These are phyloP conservation scores for Globisporangium polare DNA, from an alignment of 352 stramenopile genomes.

Conservation along the genomic window DNA sequence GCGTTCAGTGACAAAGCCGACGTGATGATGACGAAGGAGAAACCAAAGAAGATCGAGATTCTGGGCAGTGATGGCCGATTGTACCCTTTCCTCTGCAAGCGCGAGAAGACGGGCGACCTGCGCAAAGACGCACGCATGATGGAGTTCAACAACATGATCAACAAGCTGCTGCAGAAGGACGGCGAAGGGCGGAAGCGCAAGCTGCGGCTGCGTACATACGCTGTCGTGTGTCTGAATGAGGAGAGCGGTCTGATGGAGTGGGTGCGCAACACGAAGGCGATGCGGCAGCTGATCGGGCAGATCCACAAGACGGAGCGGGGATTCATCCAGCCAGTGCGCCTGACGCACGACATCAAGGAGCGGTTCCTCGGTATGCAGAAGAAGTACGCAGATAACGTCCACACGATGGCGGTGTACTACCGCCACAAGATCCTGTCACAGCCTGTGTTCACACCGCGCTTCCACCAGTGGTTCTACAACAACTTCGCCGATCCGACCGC, in stretches of 20 bases:
- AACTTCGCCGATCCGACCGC: conserved; percentile 96
- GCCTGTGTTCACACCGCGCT: conserved; percentile 89
- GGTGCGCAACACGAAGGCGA: conserved; percentile 96
- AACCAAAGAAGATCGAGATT: conserved; percentile 97
- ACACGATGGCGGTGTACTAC: conserved; percentile 74
- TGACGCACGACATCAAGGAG: conserved; percentile 84
- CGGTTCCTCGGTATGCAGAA: conserved; percentile 88
- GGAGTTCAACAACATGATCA: conserved; percentile 99
- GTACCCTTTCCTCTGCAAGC: conserved; percentile 94
- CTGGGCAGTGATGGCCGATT: conserved; percentile 62
- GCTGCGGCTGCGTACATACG: conserved; percentile 96
- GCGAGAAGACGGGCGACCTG: conserved; percentile 98
- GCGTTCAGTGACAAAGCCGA: conserved; percentile 89
- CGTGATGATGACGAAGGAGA: conserved; percentile 99
- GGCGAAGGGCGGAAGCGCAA: conserved; percentile 87
- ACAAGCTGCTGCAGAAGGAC: conserved; percentile 95
- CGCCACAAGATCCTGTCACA: conserved; percentile 55
- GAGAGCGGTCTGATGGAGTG: conserved; percentile 99
- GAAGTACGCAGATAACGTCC: conserved; percentile 74
- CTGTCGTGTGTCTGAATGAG: conserved; percentile 99
- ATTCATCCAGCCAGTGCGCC: conserved; percentile 70
- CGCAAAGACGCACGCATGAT: conserved; percentile 99
- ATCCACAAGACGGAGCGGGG: conserved; percentile 87
- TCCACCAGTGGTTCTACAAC: conserved; percentile 99
- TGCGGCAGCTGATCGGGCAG: conserved; percentile 87